These are phyloP conservation scores for Fraxinus paxiana DNA, from an alignment of 305 asterid species.

Conservation along the genomic window DNA sequence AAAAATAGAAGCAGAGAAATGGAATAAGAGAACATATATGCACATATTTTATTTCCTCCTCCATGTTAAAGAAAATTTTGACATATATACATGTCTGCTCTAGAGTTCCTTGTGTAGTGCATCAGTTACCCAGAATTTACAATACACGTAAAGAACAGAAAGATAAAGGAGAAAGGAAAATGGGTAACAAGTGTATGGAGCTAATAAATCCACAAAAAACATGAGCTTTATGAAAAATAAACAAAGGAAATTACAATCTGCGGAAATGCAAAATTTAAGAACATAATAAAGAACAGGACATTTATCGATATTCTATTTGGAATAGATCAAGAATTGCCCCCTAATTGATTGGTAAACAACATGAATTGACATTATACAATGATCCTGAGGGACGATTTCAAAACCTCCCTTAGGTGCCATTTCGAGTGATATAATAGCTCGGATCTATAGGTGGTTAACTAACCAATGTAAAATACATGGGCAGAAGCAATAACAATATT, in stretches of 20 bases:
- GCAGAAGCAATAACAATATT: conserved; percentile 2
- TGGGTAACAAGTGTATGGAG: not conserved
- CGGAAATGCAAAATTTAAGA: not conserved
- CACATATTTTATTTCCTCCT: not conserved
- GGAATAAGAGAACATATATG: not conserved
- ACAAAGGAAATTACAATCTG: not conserved
- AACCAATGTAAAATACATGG: not conserved
- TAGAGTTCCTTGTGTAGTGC: conserved; percentile 12
- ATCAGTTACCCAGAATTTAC: conserved; percentile 2
- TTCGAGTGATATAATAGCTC: not conserved
- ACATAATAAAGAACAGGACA: not conserved
- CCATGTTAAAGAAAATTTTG: conserved; percentile 7
- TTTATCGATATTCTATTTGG: not conserved
- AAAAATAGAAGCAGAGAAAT: not conserved
- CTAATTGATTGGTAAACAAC: not conserved
- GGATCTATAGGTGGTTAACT: not conserved
- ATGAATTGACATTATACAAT: not conserved
- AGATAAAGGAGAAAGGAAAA: not conserved
- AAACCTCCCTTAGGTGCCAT: not conserved
- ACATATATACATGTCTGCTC: conserved; percentile 12
- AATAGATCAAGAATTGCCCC: not conserved
- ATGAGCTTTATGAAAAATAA: not conserved
- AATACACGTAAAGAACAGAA: conserved; percentile 19
- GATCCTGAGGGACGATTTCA: not conserved
- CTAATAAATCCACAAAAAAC: conserved; percentile 16